These are phyloP conservation scores for Fusarium sp. DNA, from an alignment of 2,329 filamentous ascomycete genomes.

Conservation along the genomic window DNA sequence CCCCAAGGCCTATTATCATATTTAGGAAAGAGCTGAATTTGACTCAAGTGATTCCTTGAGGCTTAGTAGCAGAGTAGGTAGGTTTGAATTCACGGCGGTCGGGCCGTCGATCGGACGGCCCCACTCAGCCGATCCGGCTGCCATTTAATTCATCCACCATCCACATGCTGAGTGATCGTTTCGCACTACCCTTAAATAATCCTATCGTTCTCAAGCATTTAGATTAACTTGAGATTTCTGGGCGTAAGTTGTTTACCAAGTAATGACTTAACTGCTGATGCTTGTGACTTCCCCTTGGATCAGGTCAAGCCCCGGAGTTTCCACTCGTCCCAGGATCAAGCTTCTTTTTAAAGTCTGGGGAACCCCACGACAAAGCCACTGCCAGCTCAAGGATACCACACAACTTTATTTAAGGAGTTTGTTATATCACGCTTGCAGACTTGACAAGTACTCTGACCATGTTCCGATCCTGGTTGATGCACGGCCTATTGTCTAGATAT, in stretches of 20 bases:
- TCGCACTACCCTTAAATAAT: neutral
- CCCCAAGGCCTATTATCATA: too few relatives aligned
- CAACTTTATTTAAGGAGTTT: neutral
- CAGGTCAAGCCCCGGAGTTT: neutral
- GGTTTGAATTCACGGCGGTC: constrained; percentile 15
- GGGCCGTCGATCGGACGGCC: constrained; percentile 28
- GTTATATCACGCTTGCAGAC: neutral
- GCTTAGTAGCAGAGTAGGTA: neutral
- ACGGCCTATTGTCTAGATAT: neutral
- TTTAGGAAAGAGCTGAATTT: neutral
- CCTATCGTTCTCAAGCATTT: neutral
- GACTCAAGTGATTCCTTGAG: neutral
- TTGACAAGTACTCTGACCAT: neutral
- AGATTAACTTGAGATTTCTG: neutral
- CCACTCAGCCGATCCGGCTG: constrained; percentile 22
- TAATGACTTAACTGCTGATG: neutral
- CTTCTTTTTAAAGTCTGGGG: neutral
- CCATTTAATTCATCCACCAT: neutral
- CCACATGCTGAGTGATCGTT: neutral
- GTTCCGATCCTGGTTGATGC: neutral
- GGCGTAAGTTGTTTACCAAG: neutral
- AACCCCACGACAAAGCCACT: constrained; percentile 2
- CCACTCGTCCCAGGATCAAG: constrained; percentile 10
- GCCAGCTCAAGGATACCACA: neutral
- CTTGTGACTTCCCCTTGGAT: neutral